Conservation (phyloP, 768 basidiomycete genomes). For the Tulasnella sp. region DNA sequence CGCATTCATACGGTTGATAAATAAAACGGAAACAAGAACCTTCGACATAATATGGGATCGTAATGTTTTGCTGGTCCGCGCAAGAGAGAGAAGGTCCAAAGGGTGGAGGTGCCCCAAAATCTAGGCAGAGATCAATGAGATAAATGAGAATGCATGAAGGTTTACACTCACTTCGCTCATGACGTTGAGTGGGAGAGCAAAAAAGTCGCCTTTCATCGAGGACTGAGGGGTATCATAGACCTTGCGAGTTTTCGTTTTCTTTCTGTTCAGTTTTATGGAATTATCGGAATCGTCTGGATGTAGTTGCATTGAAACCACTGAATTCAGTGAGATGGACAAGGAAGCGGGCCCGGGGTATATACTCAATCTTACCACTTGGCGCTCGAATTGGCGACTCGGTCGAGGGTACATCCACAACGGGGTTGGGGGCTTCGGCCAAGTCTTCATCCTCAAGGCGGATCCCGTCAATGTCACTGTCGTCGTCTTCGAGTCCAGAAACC, state of each 20-base stretch:
- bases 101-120: slow-evolving; percentile 16
- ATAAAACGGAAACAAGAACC: background rate
- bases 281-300: background rate
- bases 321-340: too few species aligned
- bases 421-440: too few species aligned
- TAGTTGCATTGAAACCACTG: background rate
- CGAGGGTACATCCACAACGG: too few species aligned
- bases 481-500: too few species aligned
- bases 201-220: background rate
- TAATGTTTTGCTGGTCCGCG: slow-evolving; percentile 10
- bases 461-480: too few species aligned
- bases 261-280: background rate
- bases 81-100: slow-evolving; percentile 2
- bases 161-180: background rate
- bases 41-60: slow-evolving; percentile 15
- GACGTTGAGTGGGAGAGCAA: background rate
- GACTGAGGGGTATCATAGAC: background rate
- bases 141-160: background rate
- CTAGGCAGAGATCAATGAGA: background rate
- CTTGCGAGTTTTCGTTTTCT: background rate
- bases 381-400: too few species aligned
- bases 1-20: background rate
- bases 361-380: too few species aligned
- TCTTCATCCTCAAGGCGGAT: too few species aligned
- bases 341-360: too few species aligned